Evolutionary conservation across 139 green algal genomes (phyloP), one percentile per base, ranked within the genome.

Genomic region (Spirogloea muscicola): DNA sequence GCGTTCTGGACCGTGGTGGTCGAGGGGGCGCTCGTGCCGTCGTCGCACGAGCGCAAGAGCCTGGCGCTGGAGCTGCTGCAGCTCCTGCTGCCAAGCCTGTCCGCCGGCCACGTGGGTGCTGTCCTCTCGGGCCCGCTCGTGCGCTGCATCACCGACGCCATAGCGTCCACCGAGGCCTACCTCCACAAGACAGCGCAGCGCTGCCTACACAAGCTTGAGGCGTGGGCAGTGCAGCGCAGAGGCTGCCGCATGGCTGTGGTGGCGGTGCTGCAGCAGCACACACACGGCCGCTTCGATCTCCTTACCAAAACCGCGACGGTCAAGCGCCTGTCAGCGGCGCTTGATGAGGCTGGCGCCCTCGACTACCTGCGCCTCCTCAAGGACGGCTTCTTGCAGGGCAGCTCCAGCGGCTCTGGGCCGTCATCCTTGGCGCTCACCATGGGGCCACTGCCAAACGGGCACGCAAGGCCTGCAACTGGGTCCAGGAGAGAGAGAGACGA

Each of bases 71-170:
- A 76, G 46, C n/a, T 76, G 51, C 49, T 76, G 6, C 4, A 37
- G 4, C 67, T 76, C 33, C 9, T 73, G 4, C 67, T 76, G 4
- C 67, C 67, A n/a, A 51, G 49, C 25, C 67, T 76, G 25, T 52
- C 52, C 3, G 7, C 52, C 36, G n/a, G 3, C 25, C 25, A 33
- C 4, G 52, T 36, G 4, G 34, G 52, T 3, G 29, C 5, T 68
- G 31, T 76, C 10, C 38, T 76, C 4, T 76, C 67, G 29, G 16
- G 3, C 3, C 27, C 52, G 18, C 51, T 76, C 4, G 29, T 75
- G 4, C 67, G 52, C 25, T 76, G 67, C 34, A 51, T 76, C 4
- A 3, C 49, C 5, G 6, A 73, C 31, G n/a, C 52, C 9, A 51
- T 76, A 3, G 34, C 10, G 55, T 64, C 10, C 13, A 33, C 46